Evolutionary conservation across 495 filamentous ascomycete genomes (phyloP).

Genomic region (Xylaria castorea): DNA sequence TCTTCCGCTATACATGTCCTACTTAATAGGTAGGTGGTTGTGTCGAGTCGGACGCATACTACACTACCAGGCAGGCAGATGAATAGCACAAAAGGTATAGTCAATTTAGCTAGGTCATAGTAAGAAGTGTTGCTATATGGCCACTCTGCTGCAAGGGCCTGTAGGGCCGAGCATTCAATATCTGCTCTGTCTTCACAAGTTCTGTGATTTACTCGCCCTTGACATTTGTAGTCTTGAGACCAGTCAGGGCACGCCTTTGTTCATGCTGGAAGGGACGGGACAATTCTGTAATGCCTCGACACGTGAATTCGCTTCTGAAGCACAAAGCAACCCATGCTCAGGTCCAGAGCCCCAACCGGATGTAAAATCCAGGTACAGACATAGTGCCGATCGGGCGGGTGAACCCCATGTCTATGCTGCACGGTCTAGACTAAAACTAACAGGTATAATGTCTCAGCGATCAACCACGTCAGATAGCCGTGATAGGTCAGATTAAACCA

Average conservation of each 20-base stretch:
- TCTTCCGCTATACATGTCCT: background rate
- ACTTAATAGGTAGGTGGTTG: conserved; percentile 16
- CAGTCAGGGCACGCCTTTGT: background rate
- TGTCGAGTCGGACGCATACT: background rate
- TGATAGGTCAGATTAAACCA: conserved; percentile 14
- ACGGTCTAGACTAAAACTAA: background rate
- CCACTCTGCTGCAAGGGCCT: background rate
- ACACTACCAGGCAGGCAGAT: background rate
- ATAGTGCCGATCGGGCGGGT: conserved; percentile 5
- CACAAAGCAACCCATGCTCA: background rate
- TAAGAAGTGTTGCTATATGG: background rate
- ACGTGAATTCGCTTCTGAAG: conserved; percentile 4
- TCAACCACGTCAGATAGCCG: background rate
- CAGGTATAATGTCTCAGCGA: conserved; percentile 9
- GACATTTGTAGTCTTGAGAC: background rate
- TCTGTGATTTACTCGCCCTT: background rate
- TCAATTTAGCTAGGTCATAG: background rate
- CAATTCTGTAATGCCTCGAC: conserved; percentile 1
- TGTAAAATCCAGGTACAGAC: conserved; percentile 16
- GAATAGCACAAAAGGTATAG: conserved; percentile 1
- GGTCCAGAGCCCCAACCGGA: conserved; percentile 7
- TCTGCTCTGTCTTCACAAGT: background rate
- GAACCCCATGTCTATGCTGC: conserved; percentile 1
- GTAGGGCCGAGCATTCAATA: background rate
- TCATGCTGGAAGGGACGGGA: background rate